Evolutionary conservation across 805 yeast species (phyloP), one percentile per base, ranked within the genome.

Genomic region (Candida sanyiensis): DNA sequence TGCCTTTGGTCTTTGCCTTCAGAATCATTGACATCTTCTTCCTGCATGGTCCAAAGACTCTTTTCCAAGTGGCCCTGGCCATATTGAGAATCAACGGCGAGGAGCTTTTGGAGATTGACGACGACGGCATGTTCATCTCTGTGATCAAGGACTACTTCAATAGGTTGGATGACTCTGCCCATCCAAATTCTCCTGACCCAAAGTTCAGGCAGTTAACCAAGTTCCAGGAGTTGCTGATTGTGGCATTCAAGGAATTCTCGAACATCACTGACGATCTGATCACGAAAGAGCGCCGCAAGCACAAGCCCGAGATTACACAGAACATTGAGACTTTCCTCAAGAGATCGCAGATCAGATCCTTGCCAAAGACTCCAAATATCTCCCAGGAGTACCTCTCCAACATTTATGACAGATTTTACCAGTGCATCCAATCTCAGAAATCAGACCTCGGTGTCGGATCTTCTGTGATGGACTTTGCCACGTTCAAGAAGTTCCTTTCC

Each of bases 1-100:
- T 93, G 95, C 98, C 98, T 0, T 64, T 93, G 48, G 88, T 88
- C 6, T 90, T 78, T 63, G 96, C 98, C 3, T 85, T 88, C 52
- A 69, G 97, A 58, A 83, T 93, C 33, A 72, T 90, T 52, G 99
- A 93, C 59, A 82, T 88, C 17, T 81, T 93, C 55, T 83, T 93
- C 58, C 69, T 85, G 40, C 88, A 88, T 58, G 99, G 99, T 1
- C 80, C 95, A 3, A 80, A 79, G 48, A 82, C 93, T 0, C 64
- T 93, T 18, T 94, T 93, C 57, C 97, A 93, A 61, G 89, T 93
- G 7, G 95, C 96, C 0, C 65, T 93, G 43, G 98, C 97, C 1
- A 75, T 93, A n/a, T 62, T 93, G 35, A 77, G 88, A 48, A 70
- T 90, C 19, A 90, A 89, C 51, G 96, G 96, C 1, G 96, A 88